These are phyloP conservation scores for Ceratocystis alfenasii DNA, from an alignment of 2,329 filamentous ascomycete genomes.

Conservation along the genomic window DNA sequence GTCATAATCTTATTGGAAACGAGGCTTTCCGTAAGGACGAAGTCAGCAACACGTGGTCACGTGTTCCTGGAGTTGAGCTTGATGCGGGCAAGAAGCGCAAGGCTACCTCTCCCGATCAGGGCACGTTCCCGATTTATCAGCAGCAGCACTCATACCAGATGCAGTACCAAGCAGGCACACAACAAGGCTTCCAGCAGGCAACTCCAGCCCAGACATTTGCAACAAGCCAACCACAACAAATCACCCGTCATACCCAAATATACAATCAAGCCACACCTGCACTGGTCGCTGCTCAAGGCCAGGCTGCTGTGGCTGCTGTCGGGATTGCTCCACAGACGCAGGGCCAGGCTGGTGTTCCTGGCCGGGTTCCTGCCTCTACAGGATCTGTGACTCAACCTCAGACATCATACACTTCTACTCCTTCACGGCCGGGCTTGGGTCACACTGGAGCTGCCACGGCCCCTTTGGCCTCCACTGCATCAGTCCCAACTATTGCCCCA, in stretches of 20 bases:
- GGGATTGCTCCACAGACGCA: slow-evolving; percentile 17
- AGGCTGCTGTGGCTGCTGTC: slow-evolving; percentile 11
- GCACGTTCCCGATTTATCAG: slow-evolving; percentile 29
- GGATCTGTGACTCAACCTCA: slow-evolving; percentile 5
- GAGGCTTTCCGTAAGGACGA: slow-evolving; percentile 49
- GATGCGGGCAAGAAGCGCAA: slow-evolving; percentile 52
- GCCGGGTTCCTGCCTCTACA: slow-evolving; percentile 5
- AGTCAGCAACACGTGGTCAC: slow-evolving; percentile 44
- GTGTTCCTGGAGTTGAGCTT: slow-evolving; percentile 45
- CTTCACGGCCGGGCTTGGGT: slow-evolving; percentile 6
- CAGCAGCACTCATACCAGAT: slow-evolving; percentile 23
- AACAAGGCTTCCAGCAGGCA: slow-evolving; percentile 15
- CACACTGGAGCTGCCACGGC: neutral
- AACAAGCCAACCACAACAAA: neutral
- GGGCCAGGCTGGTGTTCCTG: slow-evolving; percentile 14
- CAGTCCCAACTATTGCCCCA: neutral
- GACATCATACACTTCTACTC: slow-evolving; percentile 12
- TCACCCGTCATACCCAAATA: slow-evolving; percentile 10
- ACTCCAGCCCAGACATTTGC: slow-evolving; percentile 3
- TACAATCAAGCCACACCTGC: slow-evolving; percentile 19
- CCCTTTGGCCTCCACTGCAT: neutral
- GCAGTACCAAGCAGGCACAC: slow-evolving; percentile 17
- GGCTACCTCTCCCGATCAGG: slow-evolving; percentile 39
- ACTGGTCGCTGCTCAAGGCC: slow-evolving; percentile 18
- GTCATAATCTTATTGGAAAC: slow-evolving; percentile 51